Evolutionary conservation across 129 eudicot species (phyloP).

Genomic region (Apium graveolens): DNA sequence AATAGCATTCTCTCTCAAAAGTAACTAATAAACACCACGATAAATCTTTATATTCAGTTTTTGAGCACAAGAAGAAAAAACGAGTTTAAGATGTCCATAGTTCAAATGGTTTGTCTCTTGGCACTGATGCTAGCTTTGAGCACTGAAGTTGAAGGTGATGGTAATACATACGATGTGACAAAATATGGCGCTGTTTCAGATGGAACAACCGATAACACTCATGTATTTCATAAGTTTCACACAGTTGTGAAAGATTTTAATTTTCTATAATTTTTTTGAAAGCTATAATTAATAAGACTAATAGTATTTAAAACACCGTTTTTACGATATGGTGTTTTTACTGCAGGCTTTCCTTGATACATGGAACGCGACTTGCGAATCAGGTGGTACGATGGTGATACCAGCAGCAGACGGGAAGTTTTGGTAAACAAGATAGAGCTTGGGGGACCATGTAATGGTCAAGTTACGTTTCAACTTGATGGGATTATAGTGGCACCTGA

Average conservation of each 20-base stretch:
- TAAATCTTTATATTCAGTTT: too few species aligned
- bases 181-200: background rate
- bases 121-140: background rate
- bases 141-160: background rate
- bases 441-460: background rate
- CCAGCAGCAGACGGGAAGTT: background rate
- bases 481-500: background rate
- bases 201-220: background rate
- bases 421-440: background rate
- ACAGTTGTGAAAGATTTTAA: too few species aligned
- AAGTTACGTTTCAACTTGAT: background rate
- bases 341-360: background rate
- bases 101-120: background rate
- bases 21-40: too few species aligned
- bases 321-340: background rate
- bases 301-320: too few species aligned
- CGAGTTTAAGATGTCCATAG: background rate
- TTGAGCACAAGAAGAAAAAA: background rate
- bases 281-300: too few species aligned
- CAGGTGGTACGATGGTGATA: constrained; percentile 5
- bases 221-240: background rate
- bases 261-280: too few species aligned
- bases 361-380: background rate
- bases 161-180: background rate
- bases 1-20: too few species aligned